A percentile compares a stretch with the other conserved stretches of the same genome.
phyloP scores from a whole-genome alignment of 1,284 basidiomycete species.

The Leccinum subfulvum region DNA sequence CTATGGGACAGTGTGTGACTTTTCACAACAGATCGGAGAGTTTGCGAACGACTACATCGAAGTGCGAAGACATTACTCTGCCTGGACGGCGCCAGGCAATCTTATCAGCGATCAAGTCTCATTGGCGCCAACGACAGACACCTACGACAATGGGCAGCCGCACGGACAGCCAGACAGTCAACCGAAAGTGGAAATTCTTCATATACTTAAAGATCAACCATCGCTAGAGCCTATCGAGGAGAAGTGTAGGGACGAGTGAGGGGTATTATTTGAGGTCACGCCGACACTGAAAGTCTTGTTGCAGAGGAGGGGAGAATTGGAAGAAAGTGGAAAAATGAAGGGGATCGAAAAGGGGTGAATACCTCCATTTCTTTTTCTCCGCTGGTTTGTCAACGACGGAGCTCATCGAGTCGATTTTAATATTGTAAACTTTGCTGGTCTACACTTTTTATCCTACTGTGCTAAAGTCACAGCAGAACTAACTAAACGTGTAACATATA shows the following conservation, averaged over 20 bases:
- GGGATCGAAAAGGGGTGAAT: not conserved
- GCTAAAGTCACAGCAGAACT: not conserved
- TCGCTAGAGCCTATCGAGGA: slow-evolving; percentile 20
- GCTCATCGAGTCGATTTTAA: not conserved
- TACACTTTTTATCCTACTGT: not conserved
- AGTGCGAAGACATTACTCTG: slow-evolving; percentile 65
- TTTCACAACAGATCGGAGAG: slow-evolving; percentile 60
- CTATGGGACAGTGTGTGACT: not conserved
- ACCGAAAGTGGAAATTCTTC: not conserved
- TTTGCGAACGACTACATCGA: slow-evolving; percentile 79
- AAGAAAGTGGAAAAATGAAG: not conserved
- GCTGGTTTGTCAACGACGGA: not conserved
- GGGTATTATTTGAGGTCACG: not conserved
- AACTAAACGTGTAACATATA: not conserved
- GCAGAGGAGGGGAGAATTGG: not conserved
- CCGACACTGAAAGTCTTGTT: not conserved
- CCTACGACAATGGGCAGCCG: slow-evolving; percentile 42
- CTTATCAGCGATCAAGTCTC: slow-evolving; percentile 10
- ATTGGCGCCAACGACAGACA: slow-evolving; percentile 13
- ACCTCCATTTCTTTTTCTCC: not conserved
- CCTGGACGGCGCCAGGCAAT: slow-evolving; percentile 42
- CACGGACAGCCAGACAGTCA: slow-evolving; percentile 42
- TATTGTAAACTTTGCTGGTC: not conserved
- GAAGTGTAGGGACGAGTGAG: slow-evolving; percentile 14
- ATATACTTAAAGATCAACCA: slow-evolving; percentile 11